Conservation (phyloP, 768 basidiomycete species). For the Mycena chlorophos region DNA sequence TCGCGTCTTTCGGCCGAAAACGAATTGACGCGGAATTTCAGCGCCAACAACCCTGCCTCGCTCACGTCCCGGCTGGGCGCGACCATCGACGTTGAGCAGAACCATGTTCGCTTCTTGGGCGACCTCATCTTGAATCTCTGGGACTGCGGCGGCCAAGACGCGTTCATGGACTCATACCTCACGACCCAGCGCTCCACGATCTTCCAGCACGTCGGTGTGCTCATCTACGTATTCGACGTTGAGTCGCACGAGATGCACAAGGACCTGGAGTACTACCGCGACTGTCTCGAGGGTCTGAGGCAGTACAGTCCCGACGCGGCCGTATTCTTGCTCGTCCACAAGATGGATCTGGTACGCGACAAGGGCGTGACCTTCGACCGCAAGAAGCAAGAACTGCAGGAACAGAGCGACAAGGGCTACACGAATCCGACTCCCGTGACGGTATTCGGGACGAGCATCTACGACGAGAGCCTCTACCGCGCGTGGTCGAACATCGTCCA, state of each 20-base stretch:
- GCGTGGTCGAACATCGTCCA: constrained; percentile 99
- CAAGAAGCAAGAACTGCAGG: constrained; percentile 72
- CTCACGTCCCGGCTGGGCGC: constrained; percentile 90
- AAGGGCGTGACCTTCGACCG: constrained; percentile 61
- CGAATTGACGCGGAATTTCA: constrained; percentile 47
- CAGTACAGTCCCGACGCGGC: constrained; percentile 79
- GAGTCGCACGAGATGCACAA: constrained; percentile 81
- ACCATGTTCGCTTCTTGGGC: constrained; percentile 94
- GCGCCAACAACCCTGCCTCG: constrained; percentile 85
- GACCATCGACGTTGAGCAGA: constrained; percentile 97
- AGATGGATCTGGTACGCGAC: constrained; percentile 91
- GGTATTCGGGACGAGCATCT: constrained; percentile 93
- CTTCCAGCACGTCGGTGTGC: constrained; percentile 93
- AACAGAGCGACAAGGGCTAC: constrained; percentile 56
- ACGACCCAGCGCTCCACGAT: constrained; percentile 89
- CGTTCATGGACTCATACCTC: constrained; percentile 97
- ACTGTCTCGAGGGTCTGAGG: constrained; percentile 82
- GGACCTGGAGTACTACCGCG: constrained; percentile 89
- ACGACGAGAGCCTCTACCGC: constrained; percentile 96
- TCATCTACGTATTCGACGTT: constrained; percentile 98
- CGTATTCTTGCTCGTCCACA: constrained; percentile 91
- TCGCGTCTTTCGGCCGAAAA: constrained; percentile 16
- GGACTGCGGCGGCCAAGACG: constrained; percentile 98
- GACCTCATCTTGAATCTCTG: constrained; percentile 95
- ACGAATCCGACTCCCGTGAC: constrained; percentile 42